These are phyloP conservation scores for Knoxdaviesia capensis DNA, from an alignment of 2,329 filamentous ascomycete species.

Conservation along the genomic window DNA sequence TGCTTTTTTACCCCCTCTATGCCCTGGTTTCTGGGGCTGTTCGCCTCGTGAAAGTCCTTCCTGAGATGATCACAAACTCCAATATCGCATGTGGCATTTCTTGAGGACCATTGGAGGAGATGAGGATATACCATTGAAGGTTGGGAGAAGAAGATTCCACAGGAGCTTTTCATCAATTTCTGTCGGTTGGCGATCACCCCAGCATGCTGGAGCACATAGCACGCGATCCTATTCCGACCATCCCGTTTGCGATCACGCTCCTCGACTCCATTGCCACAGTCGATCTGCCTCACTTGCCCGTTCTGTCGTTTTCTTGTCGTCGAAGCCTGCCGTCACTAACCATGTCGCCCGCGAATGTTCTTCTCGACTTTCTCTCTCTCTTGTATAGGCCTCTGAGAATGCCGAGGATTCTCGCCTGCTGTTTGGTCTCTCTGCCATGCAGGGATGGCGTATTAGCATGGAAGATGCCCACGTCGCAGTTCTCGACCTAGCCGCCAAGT, in stretches of 20 bases:
- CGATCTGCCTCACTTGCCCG: neutral
- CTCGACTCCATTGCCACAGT: neutral
- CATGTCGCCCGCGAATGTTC: neutral
- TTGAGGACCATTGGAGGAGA: too few relatives aligned
- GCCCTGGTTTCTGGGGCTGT: neutral
- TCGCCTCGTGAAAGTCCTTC: neutral
- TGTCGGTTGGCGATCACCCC: too few relatives aligned
- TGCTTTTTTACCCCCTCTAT: neutral
- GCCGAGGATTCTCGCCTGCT: conserved; percentile 85
- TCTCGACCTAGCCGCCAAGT: conserved; percentile 43
- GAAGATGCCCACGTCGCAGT: conserved; percentile 86
- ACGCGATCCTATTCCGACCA: neutral
- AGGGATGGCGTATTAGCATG: conserved; percentile 99
- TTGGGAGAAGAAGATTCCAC: too few relatives aligned
- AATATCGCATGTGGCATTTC: too few relatives aligned
- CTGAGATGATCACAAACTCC: too few relatives aligned
- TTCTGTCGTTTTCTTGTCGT: neutral
- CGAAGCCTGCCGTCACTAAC: neutral
- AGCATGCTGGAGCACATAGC: too few relatives aligned
- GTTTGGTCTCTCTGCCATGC: conserved; percentile 95
- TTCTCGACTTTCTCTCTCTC: conserved; percentile 4
- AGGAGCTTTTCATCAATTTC: too few relatives aligned
- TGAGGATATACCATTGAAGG: too few relatives aligned
- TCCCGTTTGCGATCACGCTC: neutral
- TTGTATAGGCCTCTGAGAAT: conserved; percentile 56